Conservation (phyloP, 2,329 filamentous ascomycete genomes). For the Grosmannia penicillata region DNA sequence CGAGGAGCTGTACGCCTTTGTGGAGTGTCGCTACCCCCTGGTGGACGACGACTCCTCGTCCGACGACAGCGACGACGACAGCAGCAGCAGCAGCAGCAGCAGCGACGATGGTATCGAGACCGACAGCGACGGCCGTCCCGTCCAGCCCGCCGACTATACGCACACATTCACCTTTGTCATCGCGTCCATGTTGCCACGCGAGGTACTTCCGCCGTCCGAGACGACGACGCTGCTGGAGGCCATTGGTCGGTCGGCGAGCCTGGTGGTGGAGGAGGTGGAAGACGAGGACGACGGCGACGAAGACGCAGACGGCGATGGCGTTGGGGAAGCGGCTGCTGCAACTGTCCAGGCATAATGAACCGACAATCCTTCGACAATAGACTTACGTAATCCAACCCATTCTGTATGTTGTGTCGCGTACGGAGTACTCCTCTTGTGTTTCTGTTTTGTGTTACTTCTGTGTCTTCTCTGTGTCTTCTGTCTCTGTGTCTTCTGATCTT, state of each 20-base stretch:
- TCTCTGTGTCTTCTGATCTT: too few species aligned
- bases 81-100: slow-evolving; percentile 9
- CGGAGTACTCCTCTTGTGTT: too few species aligned
- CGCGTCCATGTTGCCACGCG: slow-evolving; percentile 71
- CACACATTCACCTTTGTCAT: slow-evolving; percentile 79
- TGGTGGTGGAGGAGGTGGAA: slow-evolving; percentile 61
- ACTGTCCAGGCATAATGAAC: too few species aligned
- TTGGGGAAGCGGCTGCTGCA: not conserved
- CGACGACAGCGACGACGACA: slow-evolving; percentile 11
- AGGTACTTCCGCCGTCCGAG: slow-evolving; percentile 57
- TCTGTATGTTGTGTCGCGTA: too few species aligned
- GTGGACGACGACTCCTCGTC: slow-evolving; percentile 14
- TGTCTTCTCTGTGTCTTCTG: not conserved
- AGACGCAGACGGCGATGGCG: not conserved
- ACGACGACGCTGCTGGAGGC: slow-evolving; percentile 53
- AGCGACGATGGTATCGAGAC: slow-evolving; percentile 13
- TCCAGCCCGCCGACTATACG: slow-evolving; percentile 56
- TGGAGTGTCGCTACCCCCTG: too few species aligned
- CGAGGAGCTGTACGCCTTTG: slow-evolving; percentile 90
- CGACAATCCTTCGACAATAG: too few species aligned
- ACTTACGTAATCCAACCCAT: too few species aligned
- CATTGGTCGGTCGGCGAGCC: slow-evolving; percentile 70
- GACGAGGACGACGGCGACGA: slow-evolving; percentile 6
- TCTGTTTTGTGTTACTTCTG: not conserved
- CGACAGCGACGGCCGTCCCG: slow-evolving; percentile 12